Evolutionary conservation across 2,329 filamentous ascomycete species (phyloP).

Genomic region (Fusarium sp.): DNA sequence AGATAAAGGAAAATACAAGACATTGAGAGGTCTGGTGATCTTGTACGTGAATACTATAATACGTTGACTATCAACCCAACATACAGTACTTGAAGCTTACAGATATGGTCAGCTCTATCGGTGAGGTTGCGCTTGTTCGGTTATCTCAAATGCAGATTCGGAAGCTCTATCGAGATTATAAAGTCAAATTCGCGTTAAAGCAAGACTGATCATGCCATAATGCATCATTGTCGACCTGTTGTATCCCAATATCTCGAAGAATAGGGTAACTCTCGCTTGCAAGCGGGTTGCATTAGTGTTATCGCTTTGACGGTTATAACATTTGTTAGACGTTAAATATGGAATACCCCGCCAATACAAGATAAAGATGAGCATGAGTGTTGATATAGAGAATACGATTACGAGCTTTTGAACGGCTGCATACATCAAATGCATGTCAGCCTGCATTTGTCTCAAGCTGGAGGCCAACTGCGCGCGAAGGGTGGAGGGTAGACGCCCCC

Average conservation of each 20-base stretch:
- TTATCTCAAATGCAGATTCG: background rate
- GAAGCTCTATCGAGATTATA: background rate
- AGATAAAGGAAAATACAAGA: background rate
- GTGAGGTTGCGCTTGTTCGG: background rate
- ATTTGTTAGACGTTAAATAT: background rate
- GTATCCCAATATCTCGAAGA: background rate
- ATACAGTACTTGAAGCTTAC: background rate
- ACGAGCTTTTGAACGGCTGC: background rate
- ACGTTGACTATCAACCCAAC: too few relatives aligned
- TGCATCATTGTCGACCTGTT: background rate
- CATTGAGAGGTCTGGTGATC: background rate
- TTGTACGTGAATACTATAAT: too few relatives aligned
- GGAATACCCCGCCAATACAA: background rate
- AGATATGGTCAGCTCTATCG: background rate
- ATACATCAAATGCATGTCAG: slow-evolving; percentile 13
- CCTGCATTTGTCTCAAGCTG: background rate
- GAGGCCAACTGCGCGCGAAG: background rate
- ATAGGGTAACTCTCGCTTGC: background rate
- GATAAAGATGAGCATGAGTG: background rate
- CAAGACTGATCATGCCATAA: background rate
- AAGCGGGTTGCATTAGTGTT: background rate
- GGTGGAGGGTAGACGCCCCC: background rate
- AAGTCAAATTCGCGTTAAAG: background rate
- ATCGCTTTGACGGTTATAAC: background rate
- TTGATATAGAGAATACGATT: slow-evolving; percentile 19